Base-by-base conservation (phyloP, 2,329 filamentous ascomycete species). In the Diaporthe citri region DNA sequence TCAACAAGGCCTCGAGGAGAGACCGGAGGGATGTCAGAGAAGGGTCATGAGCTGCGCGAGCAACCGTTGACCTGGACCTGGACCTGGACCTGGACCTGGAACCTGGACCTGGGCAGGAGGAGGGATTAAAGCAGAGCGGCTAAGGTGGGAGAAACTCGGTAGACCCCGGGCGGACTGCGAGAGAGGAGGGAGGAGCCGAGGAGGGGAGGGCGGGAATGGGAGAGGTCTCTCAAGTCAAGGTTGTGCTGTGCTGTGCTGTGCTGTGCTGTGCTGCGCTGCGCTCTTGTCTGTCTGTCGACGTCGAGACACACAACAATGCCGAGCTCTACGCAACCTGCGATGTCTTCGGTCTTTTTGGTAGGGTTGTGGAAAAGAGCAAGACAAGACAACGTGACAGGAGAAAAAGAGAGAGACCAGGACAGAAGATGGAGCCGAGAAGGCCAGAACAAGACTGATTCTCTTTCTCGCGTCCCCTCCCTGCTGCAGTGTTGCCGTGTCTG, bases 11-110 rank as follows among this genome's bases (percentile, higher is more conserved):
- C 79, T 77, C 74, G 77, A 79, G 78, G 79, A 77, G 79, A 73
- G 76, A 76, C 75, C 67, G 72, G 62, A 60, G 82, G 80, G 81
- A 60, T 83, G 84, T 85, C 84, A 85, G 82, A 82, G 79, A 74
- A 77, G 80, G 78, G 77, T 78, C 78, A 80, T 80, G 78, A 78
- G 79, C 76, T 70, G 69, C 56, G 70, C 70, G 70, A 76, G 69
- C 73, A 72, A 73, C 73, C 55, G 79, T 80, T 77, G 79, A 77
- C 71, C 77, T 78, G 79, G 79, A 69, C 48, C 64, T 67, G 59
- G 59, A 69, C 48, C 64, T 67, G 59, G 59, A 25, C 36, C 59
- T 8, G 52, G 52, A 55, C 25, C 13, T 52, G 51, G n/a, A 52
- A 59, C 56, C 59, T 64, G 60, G 60, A 64, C 60, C 60, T 69